Base-by-base conservation (phyloP, 768 basidiomycete genomes). In the Russula brevipes region DNA sequence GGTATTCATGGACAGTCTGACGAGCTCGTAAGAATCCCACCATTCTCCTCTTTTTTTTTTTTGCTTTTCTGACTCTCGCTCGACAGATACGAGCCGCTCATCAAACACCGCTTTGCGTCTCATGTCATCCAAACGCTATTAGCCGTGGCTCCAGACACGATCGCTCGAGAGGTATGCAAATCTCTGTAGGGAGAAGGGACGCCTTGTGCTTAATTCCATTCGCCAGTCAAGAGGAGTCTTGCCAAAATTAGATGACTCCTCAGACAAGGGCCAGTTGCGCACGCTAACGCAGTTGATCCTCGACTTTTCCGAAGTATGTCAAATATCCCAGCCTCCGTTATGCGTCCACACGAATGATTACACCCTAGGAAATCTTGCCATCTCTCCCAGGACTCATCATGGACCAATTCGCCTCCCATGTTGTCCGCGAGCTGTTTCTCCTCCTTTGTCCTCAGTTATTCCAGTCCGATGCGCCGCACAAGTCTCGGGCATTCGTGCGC, bases 61-160 rank as follows among this genome's bases (percentile, higher is more conserved):
- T 31, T 47, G 2, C 35, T 6, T 16, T 41, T 19, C 50, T 64
- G 46, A 52, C 52, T 44, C 35, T 12, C 58, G 64, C 42, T 53
- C 31, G 39, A 16, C 62, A 88, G 91, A 7, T 89, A 85, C 66
- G 84, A 84, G 62, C 70, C 76, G 30, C 78, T 94, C 33, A 76
- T 81, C 35, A 85, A 80, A 70, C 89, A 98, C 70, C 83, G 94
- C 35, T 98, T 97, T 77, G 93, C 89, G 16, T 96, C 94, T 31
- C 95, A 98, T 83, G 95, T 97, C 7, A 89, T 89, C 69, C 94
- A 98, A 73, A 98, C 94, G 1, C 76, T 97, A 66, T 80, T 98
- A 67, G 81, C 80, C 2, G 83, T 91, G 30, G 83, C 85, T 6
- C 70, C 70, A 35, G 80, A 85, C 49, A 89, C 89, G 0, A 74